These are phyloP conservation scores for Pholiota conissans DNA, from an alignment of 768 basidiomycete genomes.

Conservation along the genomic window DNA sequence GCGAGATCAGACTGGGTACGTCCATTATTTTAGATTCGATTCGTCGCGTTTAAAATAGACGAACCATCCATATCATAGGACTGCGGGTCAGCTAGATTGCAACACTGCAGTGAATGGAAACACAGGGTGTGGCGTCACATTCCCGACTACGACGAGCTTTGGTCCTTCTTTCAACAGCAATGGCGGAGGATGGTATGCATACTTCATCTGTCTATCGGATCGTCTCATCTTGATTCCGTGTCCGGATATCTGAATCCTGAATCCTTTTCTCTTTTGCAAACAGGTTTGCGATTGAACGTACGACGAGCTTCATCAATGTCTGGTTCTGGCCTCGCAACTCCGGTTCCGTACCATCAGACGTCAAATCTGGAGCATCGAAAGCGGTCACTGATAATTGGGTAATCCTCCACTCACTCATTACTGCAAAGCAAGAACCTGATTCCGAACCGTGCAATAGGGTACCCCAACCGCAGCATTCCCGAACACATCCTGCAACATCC, in stretches of 20 bases:
- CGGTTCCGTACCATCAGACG: constrained; percentile 45
- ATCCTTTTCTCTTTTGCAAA: not conserved
- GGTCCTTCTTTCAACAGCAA: constrained; percentile 55
- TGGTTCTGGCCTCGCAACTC: constrained; percentile 73
- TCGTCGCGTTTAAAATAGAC: not conserved
- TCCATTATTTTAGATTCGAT: not conserved
- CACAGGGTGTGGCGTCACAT: constrained; percentile 49
- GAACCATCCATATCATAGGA: not conserved
- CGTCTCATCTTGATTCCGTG: too few relatives aligned
- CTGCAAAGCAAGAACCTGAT: not conserved
- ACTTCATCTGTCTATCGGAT: too few relatives aligned
- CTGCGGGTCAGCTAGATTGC: constrained; percentile 37
- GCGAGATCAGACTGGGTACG: constrained; percentile 45
- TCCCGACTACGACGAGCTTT: constrained; percentile 37
- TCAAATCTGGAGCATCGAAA: constrained; percentile 35
- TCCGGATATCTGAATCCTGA: too few relatives aligned
- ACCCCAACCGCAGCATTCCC: constrained; percentile 61
- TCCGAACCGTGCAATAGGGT: constrained; percentile 36
- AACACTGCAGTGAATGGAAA: constrained; percentile 44
- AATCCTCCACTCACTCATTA: constrained; percentile 5
- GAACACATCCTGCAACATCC: constrained; percentile 56
- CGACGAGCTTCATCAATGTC: constrained; percentile 53
- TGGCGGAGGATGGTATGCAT: constrained; percentile 59
- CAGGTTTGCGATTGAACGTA: constrained; percentile 68
- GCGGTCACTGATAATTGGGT: constrained; percentile 59